A percentile compares a stretch with the other conserved stretches of the same genome.
Conservation (phyloP, 495 filamentous ascomycete species). For the Aspergillus sclerotioniger region DNA sequence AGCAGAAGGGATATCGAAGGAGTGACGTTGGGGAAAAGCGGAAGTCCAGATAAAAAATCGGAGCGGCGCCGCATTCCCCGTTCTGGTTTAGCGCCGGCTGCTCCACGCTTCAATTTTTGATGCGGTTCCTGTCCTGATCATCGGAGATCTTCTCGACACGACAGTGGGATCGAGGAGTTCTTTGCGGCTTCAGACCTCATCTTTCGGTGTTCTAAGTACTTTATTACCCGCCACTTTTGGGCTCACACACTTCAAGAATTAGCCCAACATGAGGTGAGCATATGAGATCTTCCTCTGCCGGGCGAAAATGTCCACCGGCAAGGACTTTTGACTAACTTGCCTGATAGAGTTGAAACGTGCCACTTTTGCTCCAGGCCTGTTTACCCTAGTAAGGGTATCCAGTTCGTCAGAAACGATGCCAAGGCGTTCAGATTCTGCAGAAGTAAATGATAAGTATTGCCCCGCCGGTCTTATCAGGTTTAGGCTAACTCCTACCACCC, state of each 20-base stretch:
- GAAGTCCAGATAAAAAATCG: slow-evolving; percentile 29
- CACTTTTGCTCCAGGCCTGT: slow-evolving; percentile 81
- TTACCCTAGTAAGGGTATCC: slow-evolving; percentile 89
- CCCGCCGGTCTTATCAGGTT: background rate
- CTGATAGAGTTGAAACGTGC: slow-evolving; percentile 74
- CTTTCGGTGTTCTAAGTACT: background rate
- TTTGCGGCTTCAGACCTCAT: background rate
- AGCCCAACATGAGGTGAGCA: slow-evolving; percentile 36
- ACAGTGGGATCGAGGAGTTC: slow-evolving; percentile 2
- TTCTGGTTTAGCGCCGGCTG: slow-evolving; percentile 25
- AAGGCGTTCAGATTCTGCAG: slow-evolving; percentile 62
- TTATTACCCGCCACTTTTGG: background rate
- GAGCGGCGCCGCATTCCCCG: slow-evolving; percentile 21
- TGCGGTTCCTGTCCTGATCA: slow-evolving; percentile 19
- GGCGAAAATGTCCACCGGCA: too few species aligned
- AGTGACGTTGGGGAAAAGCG: slow-evolving; percentile 18
- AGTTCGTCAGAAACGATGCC: slow-evolving; percentile 58
- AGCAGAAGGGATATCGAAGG: slow-evolving; percentile 5
- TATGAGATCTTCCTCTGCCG: background rate
- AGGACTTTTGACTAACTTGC: background rate
- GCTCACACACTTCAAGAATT: background rate
- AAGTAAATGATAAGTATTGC: slow-evolving; percentile 60
- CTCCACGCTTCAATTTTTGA: slow-evolving; percentile 31
- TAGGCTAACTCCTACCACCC: slow-evolving; percentile 29
- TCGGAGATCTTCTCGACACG: slow-evolving; percentile 15